phyloP scores from a whole-genome alignment of 2,329 filamentous ascomycete species.

The Fusarium cicatricum region DNA sequence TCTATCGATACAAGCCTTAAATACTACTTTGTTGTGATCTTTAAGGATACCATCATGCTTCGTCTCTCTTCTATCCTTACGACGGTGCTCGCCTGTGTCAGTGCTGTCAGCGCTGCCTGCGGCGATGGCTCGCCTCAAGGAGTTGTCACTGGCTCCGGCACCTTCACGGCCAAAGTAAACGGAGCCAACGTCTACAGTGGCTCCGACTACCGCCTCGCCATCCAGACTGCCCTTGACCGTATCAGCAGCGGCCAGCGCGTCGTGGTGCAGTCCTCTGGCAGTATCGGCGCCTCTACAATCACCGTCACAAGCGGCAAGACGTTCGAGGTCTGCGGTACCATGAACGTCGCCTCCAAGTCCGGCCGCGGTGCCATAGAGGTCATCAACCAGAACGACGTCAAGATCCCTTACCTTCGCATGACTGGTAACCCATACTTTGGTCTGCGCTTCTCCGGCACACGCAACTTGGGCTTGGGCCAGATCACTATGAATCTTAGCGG shows the following conservation, averaged over 20 bases:
- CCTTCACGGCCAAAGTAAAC: conserved; percentile 56
- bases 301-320: conserved; percentile 61
- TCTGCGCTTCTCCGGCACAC: conserved; percentile 62
- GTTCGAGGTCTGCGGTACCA: conserved; percentile 67
- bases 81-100: conserved; percentile 52
- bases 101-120: conserved; percentile 53
- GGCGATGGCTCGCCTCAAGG: conserved; percentile 57
- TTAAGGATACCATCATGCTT: conserved; percentile 43
- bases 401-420: conserved; percentile 65
- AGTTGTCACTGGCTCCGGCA: conserved; percentile 56
- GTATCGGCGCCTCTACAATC: conserved; percentile 62
- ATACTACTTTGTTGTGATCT: not conserved
- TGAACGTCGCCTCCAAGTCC: conserved; percentile 53
- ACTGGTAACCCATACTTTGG: conserved; percentile 67
- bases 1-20: no score
- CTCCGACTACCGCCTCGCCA: conserved; percentile 61
- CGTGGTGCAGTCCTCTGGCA: conserved; percentile 62
- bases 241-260: conserved; percentile 61
- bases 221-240: conserved; percentile 62
- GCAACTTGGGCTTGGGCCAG: conserved; percentile 56
- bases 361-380: conserved; percentile 64
- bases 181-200: conserved; percentile 59
- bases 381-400: conserved; percentile 55
- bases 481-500: conserved; percentile 64
- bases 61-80: conserved; percentile 47